These are phyloP conservation scores for Pulveroboletus sp. DNA, from an alignment of 768 basidiomycete species.

Conservation along the genomic window DNA sequence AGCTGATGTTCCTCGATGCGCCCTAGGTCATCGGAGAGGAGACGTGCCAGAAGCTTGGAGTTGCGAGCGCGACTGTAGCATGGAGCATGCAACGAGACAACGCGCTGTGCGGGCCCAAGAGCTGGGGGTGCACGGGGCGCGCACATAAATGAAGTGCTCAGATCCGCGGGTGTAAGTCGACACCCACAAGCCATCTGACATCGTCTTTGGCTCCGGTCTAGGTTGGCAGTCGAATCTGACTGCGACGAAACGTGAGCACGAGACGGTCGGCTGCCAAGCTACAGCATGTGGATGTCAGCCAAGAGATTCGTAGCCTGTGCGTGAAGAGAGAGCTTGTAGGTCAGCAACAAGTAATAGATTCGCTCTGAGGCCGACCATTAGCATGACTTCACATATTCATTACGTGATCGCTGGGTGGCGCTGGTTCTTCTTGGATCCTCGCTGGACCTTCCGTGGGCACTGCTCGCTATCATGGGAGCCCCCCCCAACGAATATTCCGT, in stretches of 20 bases:
- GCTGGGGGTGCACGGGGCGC: conserved; percentile 23
- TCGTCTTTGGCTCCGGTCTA: conserved; percentile 16
- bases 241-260: conserved; percentile 1
- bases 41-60: not conserved
- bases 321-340: not conserved
- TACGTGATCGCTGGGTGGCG: conserved; percentile 28
- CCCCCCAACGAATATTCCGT: conserved; percentile 23
- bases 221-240: conserved; percentile 12
- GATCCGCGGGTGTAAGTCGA: conserved; percentile 32
- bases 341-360: conserved; percentile 17
- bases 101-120: conserved; percentile 3
- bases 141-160: conserved; percentile 19
- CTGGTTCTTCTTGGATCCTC: conserved; percentile 11
- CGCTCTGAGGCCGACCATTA: too few relatives aligned
- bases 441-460: not conserved
- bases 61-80: conserved; percentile 1
- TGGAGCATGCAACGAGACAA: conserved; percentile 3
- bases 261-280: not conserved
- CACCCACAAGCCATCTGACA: conserved; percentile 12
- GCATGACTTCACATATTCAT: conserved; percentile 1
- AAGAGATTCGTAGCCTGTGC: not conserved
- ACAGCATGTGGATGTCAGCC: not conserved
- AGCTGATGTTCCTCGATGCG: not conserved
- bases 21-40: not conserved
- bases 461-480: conserved; percentile 17